These are phyloP conservation scores for Excoecaria cochinchinensis DNA, from an alignment of 345 rosid genomes.

Conservation along the genomic window DNA sequence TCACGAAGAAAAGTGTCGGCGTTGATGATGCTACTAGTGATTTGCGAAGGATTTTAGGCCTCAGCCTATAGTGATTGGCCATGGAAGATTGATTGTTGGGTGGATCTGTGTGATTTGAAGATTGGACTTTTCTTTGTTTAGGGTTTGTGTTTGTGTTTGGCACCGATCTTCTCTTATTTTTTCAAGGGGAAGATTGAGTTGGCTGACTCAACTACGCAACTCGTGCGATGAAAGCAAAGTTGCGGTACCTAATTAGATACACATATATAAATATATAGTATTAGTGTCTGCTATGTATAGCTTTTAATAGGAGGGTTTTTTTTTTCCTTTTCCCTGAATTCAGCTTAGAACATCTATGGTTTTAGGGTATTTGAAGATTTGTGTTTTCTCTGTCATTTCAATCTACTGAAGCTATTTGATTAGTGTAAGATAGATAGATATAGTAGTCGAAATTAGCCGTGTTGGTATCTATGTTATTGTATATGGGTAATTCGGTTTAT, in stretches of 20 bases:
- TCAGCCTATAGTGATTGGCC: constrained; percentile 30
- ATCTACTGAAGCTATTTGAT: too few species aligned
- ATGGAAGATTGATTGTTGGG: neutral
- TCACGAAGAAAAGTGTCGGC: constrained; percentile 36
- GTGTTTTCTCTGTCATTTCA: neutral
- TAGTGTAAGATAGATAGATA: neutral
- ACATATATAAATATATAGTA: too few species aligned
- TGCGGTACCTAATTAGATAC: neutral
- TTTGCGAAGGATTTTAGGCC: constrained; percentile 51
- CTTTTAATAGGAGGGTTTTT: neutral
- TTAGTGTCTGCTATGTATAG: constrained; percentile 9
- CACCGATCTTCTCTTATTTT: constrained; percentile 65
- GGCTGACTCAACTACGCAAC: constrained; percentile 28
- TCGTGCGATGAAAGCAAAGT: neutral
- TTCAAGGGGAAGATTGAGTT: constrained; percentile 68
- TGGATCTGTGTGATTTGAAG: neutral
- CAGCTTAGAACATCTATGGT: neutral
- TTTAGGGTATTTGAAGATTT: neutral
- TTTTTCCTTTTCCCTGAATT: neutral
- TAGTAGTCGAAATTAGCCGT: neutral
- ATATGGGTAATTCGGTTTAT: neutral
- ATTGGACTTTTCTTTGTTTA: constrained; percentile 1
- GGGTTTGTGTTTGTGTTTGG: constrained; percentile 20
- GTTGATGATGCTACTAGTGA: constrained; percentile 50
- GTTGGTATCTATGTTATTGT: neutral